Conservation (phyloP, 129 eudicot genomes). For the Lactuca saligna region DNA sequence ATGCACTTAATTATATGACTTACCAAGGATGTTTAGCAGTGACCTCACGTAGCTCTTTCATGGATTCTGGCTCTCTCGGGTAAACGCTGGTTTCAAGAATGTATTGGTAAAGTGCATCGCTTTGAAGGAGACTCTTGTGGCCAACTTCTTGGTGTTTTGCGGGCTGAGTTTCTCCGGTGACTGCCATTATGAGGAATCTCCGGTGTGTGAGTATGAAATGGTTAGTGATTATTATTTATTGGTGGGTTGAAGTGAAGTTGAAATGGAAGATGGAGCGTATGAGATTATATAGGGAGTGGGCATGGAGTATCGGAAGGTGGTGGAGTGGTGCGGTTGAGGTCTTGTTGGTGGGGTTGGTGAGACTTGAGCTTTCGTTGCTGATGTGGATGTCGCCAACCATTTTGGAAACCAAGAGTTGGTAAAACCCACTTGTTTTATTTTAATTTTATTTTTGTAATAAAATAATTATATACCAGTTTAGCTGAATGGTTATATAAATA, state of each 20-base stretch:
- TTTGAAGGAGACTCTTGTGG: neutral
- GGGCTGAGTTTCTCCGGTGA: neutral
- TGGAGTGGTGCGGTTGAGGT: neutral
- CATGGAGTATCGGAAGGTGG: neutral
- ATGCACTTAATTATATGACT: no score
- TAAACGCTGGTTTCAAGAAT: neutral
- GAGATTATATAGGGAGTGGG: conserved; percentile 1
- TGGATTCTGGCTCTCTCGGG: neutral
- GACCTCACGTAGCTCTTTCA: neutral
- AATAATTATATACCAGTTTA: neutral
- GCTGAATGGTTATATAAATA: neutral
- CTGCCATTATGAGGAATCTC: neutral
- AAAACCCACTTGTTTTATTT: conserved; percentile 1
- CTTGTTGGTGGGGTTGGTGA: neutral
- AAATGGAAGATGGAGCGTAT: neutral
- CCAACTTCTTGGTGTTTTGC: conserved; percentile 20
- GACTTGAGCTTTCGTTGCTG: neutral
- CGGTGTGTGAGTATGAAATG: neutral
- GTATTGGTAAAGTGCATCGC: neutral
- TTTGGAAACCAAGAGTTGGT: conserved; percentile 13
- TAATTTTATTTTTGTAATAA: no score
- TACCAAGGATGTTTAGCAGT: conserved; percentile 29
- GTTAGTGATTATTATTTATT: no score
- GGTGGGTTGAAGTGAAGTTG: conserved; percentile 14
- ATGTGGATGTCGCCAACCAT: conserved; percentile 20